A percentile compares a stretch with the other conserved stretches of the same genome.
These are phyloP conservation scores for Quambalaria eucalypti DNA, from an alignment of 1,284 basidiomycete species.

Conservation along the genomic window DNA sequence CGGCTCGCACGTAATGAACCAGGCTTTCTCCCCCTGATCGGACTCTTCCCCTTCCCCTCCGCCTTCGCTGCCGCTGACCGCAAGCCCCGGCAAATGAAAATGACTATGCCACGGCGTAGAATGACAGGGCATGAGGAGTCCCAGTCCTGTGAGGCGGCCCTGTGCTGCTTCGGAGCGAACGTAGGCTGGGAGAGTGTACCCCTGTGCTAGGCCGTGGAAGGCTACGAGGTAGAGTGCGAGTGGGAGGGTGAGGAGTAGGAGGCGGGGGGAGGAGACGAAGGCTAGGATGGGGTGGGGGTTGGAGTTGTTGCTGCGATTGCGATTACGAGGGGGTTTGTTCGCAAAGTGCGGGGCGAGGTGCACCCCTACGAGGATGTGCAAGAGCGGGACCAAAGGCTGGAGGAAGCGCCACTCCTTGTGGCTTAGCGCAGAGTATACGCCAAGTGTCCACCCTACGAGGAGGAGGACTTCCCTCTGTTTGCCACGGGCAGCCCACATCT, in stretches of 20 bases:
- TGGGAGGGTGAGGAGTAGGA: constrained; percentile 12
- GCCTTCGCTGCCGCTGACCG: constrained; percentile 1
- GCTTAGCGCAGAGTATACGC: constrained; percentile 26
- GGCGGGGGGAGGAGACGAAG: background rate
- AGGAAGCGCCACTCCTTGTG: constrained; percentile 92
- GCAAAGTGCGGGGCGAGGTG: background rate
- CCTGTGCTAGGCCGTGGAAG: constrained; percentile 28
- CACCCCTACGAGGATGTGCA: constrained; percentile 63
- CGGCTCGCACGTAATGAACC: constrained; percentile 85
- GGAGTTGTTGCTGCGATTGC: background rate
- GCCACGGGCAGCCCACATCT: background rate
- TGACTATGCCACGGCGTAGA: constrained; percentile 92
- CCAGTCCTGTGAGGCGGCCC: constrained; percentile 54
- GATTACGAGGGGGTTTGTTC: background rate
- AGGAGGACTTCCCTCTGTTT: constrained; percentile 8
- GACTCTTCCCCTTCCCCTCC: background rate
- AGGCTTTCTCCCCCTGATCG: constrained; percentile 54
- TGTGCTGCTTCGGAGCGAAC: constrained; percentile 7
- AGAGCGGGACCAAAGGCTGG: constrained; percentile 77
- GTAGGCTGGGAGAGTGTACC: constrained; percentile 15
- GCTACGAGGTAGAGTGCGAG: constrained; percentile 19
- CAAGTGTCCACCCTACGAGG: constrained; percentile 14
- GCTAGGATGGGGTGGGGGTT: background rate
- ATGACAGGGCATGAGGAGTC: constrained; percentile 91
- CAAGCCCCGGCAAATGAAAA: constrained; percentile 55